Evolutionary conservation across 176 grass and related monocot species (phyloP), one percentile per base, ranked within the genome.

Genomic region (Metroxylon sagu): DNA sequence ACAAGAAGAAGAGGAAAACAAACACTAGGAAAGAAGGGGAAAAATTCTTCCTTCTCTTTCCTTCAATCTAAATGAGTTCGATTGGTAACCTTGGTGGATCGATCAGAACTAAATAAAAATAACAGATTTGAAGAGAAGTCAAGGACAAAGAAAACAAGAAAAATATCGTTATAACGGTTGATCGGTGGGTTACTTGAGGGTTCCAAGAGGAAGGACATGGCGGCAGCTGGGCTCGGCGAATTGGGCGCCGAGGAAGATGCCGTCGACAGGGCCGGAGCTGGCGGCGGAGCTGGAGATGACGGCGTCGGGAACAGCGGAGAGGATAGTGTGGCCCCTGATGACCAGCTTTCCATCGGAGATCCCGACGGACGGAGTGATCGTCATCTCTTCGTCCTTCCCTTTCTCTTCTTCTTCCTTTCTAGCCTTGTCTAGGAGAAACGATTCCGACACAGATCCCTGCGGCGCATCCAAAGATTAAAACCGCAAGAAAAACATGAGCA

Each of bases 181-280:
- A 50, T 18, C 50, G 21, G 26, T 53, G 12, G 4, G 70, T n/a
- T 26, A 96, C 91, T 57, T 87, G 0, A 97, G 74, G 5, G 62
- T 43, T 5, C 92, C 92, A 21, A 97, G 84, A 52, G 92, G 71
- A 76, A 97, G 51, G 75, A 85, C 76, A 29, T 97, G 92, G 5
- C 84, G 81, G 26, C 61, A 77, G 12, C 62, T 75, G 18, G 70
- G 65, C 6, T 30, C 18, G 1, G 73, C 6, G 57, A 91, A 78
- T 26, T 85, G 61, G 15, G 84, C 84, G 28, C 87, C 92, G 69
- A 97, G 16, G 68, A 91, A 97, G 61, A 97, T 29, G 57, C 92
- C 92, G 5, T 97, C 84, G 10, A 97, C 73, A 0, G 81, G 54
- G 8, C 81, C 87, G 30, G 54, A 57, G 48, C 68, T 76, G 5